Evolutionary conservation across 2,329 filamentous ascomycete genomes (phyloP).

Genomic region (Colletotrichum sp.): DNA sequence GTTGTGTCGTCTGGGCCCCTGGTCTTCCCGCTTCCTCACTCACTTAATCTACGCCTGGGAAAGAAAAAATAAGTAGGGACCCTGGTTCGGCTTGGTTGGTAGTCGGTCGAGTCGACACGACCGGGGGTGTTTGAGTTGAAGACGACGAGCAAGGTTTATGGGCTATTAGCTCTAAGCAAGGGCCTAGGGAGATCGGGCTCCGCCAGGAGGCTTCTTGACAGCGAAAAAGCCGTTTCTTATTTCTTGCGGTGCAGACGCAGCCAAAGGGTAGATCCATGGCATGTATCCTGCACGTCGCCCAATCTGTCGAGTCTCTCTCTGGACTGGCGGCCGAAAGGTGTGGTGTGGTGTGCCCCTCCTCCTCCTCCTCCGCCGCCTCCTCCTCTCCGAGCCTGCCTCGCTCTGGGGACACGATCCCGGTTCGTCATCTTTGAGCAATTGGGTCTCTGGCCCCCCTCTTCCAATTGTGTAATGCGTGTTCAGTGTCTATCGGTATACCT

Average conservation of each 20-base stretch:
- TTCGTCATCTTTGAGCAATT: slow-evolving; percentile 4
- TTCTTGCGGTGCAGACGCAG: slow-evolving; percentile 15
- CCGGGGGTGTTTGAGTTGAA: slow-evolving; percentile 4
- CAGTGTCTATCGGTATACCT: not conserved
- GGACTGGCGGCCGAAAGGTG: slow-evolving; percentile 6
- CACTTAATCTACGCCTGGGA: not conserved
- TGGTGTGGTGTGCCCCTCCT: slow-evolving; percentile 1
- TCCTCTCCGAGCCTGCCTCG: not conserved
- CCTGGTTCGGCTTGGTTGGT: not conserved
- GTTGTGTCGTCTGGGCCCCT: not conserved
- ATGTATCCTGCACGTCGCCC: slow-evolving; percentile 18
- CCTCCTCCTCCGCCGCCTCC: not conserved
- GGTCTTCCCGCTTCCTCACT: not conserved
- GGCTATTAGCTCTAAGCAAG: slow-evolving; percentile 11
- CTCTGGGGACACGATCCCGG: slow-evolving; percentile 5
- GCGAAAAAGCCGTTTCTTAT: slow-evolving; percentile 22
- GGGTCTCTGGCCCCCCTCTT: not conserved
- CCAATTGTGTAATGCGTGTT: not conserved
- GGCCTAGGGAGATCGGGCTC: slow-evolving; percentile 19
- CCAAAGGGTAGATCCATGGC: slow-evolving; percentile 15
- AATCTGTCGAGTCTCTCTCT: slow-evolving; percentile 11
- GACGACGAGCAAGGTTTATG: slow-evolving; percentile 7
- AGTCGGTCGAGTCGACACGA: not conserved
- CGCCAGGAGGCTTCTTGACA: slow-evolving; percentile 17
- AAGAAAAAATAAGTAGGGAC: slow-evolving; percentile 13